Evolutionary conservation across 495 filamentous ascomycete genomes (phyloP).

Genomic region (Aspergillus haitiensis): DNA sequence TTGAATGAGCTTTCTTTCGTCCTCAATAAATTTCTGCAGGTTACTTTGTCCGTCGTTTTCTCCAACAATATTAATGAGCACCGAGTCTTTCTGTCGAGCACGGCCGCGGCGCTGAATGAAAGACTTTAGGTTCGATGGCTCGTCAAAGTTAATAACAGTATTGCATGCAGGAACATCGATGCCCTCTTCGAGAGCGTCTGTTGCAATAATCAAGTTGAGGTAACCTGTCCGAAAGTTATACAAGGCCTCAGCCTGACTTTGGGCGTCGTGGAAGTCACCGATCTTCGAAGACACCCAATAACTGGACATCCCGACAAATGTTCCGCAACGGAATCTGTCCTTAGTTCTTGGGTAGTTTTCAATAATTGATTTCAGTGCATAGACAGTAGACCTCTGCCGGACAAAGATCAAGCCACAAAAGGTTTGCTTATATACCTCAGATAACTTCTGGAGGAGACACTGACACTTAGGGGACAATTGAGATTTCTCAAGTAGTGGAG

Average conservation of each 20-base stretch:
- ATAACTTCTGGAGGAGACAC: not conserved
- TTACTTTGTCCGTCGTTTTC: not conserved
- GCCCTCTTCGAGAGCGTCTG: not conserved
- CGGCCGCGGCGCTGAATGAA: constrained; percentile 1
- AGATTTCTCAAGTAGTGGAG: not conserved
- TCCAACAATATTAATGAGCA: not conserved
- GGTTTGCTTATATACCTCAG: not conserved
- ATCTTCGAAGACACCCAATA: not conserved
- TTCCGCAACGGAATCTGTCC: not conserved
- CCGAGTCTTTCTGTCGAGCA: not conserved
- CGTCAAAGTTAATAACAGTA: not conserved
- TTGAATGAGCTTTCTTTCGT: not conserved
- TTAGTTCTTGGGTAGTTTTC: not conserved
- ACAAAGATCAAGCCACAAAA: not conserved
- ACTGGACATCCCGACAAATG: not conserved
- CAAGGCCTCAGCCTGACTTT: not conserved
- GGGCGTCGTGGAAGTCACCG: not conserved
- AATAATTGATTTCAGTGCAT: not conserved
- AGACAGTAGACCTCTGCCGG: not conserved
- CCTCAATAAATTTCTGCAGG: not conserved
- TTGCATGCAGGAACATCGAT: not conserved
- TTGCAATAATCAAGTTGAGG: not conserved
- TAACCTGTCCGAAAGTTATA: not conserved
- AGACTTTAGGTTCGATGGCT: not conserved
- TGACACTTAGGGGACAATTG: not conserved